phyloP scores from a whole-genome alignment of 768 basidiomycete genomes.

The Neoboletus brunneissimus region DNA sequence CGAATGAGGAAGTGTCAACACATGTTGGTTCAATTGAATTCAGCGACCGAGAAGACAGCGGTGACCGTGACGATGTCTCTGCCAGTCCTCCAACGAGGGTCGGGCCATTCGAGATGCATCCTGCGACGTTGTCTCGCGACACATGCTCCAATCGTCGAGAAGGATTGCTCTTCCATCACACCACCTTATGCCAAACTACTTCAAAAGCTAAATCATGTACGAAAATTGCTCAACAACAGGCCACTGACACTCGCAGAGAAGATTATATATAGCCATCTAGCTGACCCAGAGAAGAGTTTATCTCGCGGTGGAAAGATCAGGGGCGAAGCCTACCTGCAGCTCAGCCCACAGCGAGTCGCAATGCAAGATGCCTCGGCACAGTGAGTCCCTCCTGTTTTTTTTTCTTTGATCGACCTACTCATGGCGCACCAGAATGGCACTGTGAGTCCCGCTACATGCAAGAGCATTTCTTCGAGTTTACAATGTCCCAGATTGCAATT shows the following conservation, averaged over 20 bases:
- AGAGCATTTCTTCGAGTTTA: slow-evolving; percentile 5
- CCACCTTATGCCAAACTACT: slow-evolving; percentile 79
- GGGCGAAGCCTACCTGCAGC: slow-evolving; percentile 87
- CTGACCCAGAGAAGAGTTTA: slow-evolving; percentile 72
- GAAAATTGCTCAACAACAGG: slow-evolving; percentile 60
- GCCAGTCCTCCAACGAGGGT: slow-evolving; percentile 18
- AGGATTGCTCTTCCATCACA: slow-evolving; percentile 70
- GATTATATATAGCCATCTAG: slow-evolving; percentile 91
- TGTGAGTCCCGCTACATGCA: slow-evolving; percentile 45
- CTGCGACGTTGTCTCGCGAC: slow-evolving; percentile 37
- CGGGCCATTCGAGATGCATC: slow-evolving; percentile 18
- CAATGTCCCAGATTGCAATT: slow-evolving; percentile 73
- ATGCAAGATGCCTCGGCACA: slow-evolving; percentile 96
- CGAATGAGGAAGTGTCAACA: neutral
- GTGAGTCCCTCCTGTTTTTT: slow-evolving; percentile 43
- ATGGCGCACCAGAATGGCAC: slow-evolving; percentile 63
- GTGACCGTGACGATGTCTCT: slow-evolving; percentile 19
- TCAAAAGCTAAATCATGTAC: slow-evolving; percentile 66
- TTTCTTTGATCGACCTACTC: slow-evolving; percentile 3
- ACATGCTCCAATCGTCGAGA: slow-evolving; percentile 42
- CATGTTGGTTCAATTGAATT: neutral
- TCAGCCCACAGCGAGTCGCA: slow-evolving; percentile 89
- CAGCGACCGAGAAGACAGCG: neutral
- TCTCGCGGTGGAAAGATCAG: slow-evolving; percentile 64
- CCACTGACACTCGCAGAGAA: slow-evolving; percentile 97